Percentiles rank a stretch among this genome's conserved stretches.
phyloP scores from a whole-genome alignment of 2,329 filamentous ascomycete species.

The Amauroascus verrucosus region DNA sequence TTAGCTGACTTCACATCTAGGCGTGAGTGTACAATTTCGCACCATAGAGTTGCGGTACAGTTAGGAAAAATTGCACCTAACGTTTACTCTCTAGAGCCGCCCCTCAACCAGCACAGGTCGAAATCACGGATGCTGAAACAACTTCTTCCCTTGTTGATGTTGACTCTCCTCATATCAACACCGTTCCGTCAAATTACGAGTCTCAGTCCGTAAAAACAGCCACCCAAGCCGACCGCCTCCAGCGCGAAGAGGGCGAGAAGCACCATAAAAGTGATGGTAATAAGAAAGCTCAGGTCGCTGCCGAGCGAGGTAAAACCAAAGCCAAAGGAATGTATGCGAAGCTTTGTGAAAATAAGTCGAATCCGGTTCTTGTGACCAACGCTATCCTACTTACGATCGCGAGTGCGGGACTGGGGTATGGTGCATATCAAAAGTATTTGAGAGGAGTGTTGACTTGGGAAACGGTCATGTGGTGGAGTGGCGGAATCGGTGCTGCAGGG shows the following conservation, averaged over 20 bases:
- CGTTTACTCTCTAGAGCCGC: constrained; percentile 29
- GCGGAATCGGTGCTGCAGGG: constrained; percentile 36
- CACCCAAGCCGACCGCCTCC: constrained; percentile 38
- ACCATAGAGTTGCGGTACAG: neutral
- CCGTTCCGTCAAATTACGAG: constrained; percentile 35
- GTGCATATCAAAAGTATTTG: constrained; percentile 39
- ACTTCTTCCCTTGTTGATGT: constrained; percentile 38
- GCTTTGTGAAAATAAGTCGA: constrained; percentile 33
- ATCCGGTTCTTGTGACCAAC: constrained; percentile 41
- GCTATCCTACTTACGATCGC: constrained; percentile 34
- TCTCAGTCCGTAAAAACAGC: constrained; percentile 36
- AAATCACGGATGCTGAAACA: constrained; percentile 33
- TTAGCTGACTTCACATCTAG: constrained; percentile 17
- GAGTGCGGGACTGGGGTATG: constrained; percentile 36
- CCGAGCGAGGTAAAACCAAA: constrained; percentile 20
- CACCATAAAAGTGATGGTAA: constrained; percentile 24
- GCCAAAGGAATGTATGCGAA: constrained; percentile 23
- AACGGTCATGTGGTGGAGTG: constrained; percentile 35
- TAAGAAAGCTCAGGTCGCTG: constrained; percentile 25
- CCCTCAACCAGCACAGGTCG: constrained; percentile 30
- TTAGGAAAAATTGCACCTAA: neutral
- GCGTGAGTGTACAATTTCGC: constrained; percentile 27
- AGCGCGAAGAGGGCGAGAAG: constrained; percentile 29
- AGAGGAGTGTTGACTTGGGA: constrained; percentile 40
- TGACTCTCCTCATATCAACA: constrained; percentile 37